Percentiles rank a stretch among this genome's conserved stretches.
Evolutionary conservation across 2,329 filamentous ascomycete species (phyloP).

Genomic region (Botrytis hyacinthi): DNA sequence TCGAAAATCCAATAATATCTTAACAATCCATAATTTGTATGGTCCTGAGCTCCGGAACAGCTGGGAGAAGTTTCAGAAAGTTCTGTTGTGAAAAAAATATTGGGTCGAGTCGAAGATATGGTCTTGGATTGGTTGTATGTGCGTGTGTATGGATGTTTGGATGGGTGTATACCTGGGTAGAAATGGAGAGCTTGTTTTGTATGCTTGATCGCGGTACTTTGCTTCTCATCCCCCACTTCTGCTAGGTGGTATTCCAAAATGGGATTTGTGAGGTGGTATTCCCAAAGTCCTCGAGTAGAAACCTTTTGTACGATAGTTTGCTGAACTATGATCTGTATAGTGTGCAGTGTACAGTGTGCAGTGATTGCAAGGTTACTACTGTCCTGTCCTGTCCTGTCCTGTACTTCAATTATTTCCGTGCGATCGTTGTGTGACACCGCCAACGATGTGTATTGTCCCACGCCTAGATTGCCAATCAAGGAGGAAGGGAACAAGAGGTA

Average conservation of each 20-base stretch:
- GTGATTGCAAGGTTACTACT: constrained; percentile 9
- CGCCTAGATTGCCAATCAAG: neutral
- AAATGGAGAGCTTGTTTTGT: neutral
- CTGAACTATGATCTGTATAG: neutral
- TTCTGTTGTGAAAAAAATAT: neutral
- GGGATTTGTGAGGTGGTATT: neutral
- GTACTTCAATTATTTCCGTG: constrained; percentile 7
- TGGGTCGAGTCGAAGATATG: neutral
- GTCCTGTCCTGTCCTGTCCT: neutral
- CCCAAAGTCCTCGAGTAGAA: neutral
- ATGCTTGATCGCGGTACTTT: neutral
- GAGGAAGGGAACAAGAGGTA: neutral
- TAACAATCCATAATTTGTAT: neutral
- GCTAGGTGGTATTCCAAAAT: constrained; percentile 4
- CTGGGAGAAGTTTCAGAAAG: constrained; percentile 5
- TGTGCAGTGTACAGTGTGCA: neutral
- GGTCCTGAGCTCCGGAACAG: neutral
- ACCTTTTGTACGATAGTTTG: neutral
- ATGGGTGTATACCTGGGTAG: neutral
- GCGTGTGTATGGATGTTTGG: neutral
- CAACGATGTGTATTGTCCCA: constrained; percentile 14
- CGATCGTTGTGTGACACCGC: constrained; percentile 11
- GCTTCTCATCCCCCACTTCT: constrained; percentile 8
- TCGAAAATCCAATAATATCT: neutral
- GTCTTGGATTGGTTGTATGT: neutral